Evolutionary conservation across 345 rosid species (phyloP).

Genomic region (Rhodamnia rubescens): DNA sequence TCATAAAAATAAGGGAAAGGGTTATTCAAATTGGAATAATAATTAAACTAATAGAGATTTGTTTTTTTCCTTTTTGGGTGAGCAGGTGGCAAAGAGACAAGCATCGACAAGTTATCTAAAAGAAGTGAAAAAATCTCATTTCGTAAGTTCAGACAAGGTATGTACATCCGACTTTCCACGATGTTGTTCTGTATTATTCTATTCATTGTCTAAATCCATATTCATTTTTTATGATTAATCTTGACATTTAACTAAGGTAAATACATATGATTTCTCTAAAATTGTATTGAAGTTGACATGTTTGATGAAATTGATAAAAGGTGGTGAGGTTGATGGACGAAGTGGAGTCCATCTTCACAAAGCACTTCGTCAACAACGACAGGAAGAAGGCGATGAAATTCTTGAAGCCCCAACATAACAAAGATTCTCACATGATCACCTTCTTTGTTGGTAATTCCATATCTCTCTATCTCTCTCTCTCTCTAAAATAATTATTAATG

Average conservation of each 20-base stretch:
- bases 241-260: not conserved
- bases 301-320: conserved; percentile 15
- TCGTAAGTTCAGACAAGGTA: conserved; percentile 96
- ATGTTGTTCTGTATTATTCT: not conserved
- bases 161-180: not conserved
- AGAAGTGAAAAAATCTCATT: conserved; percentile 81
- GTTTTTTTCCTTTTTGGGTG: not conserved
- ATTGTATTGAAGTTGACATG: not conserved
- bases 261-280: not conserved
- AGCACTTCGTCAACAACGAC: conserved; percentile 92
- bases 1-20: not conserved
- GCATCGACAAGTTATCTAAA: conserved; percentile 73
- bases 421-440: conserved; percentile 93
- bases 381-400: conserved; percentile 97
- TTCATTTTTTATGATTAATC: no score
- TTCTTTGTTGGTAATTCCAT: conserved; percentile 72
- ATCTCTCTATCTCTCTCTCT: not conserved
- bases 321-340: conserved; percentile 91
- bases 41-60: not conserved
- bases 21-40: not conserved
- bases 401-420: conserved; percentile 73
- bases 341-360: conserved; percentile 95
- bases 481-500: not conserved
- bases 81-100: conserved; percentile 73
- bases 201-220: not conserved